phyloP scores from a whole-genome alignment of 805 yeast genomes.

The Candida manassasensis region DNA sequence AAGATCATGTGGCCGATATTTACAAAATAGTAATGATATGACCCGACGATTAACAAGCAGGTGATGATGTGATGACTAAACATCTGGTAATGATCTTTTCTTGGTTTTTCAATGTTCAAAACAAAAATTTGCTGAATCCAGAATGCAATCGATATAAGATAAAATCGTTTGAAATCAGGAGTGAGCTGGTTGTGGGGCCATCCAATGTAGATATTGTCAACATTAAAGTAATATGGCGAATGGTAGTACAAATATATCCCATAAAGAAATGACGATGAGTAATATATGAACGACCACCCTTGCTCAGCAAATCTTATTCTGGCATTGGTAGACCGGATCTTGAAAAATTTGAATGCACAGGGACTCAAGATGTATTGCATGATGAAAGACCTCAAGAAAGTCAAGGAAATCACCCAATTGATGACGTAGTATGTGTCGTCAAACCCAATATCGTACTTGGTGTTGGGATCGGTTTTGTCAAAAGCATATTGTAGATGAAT shows the following conservation, averaged over 20 bases:
- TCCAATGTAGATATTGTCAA: constrained; percentile 53
- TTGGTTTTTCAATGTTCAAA: constrained; percentile 67
- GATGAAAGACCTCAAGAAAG: constrained; percentile 54
- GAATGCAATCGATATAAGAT: constrained; percentile 64
- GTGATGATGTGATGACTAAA: constrained; percentile 85
- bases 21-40: constrained; percentile 68
- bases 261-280: constrained; percentile 45
- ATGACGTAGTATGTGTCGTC: constrained; percentile 53
- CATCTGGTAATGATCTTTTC: constrained; percentile 87
- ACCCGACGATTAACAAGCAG: constrained; percentile 57
- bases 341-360: constrained; percentile 38
- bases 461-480: constrained; percentile 11
- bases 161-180: constrained; percentile 56
- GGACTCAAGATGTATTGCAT: constrained; percentile 60
- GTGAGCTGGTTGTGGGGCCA: constrained; percentile 74
- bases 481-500: constrained; percentile 23
- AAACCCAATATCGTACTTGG: constrained; percentile 48
- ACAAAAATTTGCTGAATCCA: constrained; percentile 82
- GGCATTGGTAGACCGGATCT: constrained; percentile 48
- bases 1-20: constrained; percentile 76
- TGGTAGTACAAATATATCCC: constrained; percentile 56
- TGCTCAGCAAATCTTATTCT: constrained; percentile 78
- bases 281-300: constrained; percentile 70
- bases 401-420: constrained; percentile 50
- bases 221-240: constrained; percentile 56